Conservation (phyloP, 176 grass and related monocot species). For the Coix lacrymajobi region DNA sequence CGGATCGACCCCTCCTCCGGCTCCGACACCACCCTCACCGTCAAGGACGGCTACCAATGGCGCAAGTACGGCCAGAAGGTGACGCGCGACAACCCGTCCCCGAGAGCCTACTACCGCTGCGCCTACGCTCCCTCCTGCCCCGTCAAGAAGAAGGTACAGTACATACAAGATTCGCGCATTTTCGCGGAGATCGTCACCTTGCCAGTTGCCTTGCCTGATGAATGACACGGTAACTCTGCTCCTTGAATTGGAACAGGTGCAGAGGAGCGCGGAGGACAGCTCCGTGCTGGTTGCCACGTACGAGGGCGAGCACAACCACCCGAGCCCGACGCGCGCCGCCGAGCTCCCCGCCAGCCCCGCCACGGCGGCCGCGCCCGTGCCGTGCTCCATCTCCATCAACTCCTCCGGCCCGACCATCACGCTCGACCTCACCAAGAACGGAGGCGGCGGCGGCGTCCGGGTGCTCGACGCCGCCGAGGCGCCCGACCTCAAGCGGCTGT, state of each 20-base stretch:
- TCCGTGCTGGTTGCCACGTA: slow-evolving; percentile 76
- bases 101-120: slow-evolving; percentile 84
- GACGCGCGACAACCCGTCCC: slow-evolving; percentile 87
- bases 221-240: too few relatives aligned
- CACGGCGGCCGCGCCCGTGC: slow-evolving; percentile 8
- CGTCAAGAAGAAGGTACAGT: slow-evolving; percentile 85
- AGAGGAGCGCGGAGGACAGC: slow-evolving; percentile 81
- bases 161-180: background rate
- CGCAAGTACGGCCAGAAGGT: slow-evolving; percentile 98
- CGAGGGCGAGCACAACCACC: slow-evolving; percentile 93
- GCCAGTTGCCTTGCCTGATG: too few relatives aligned
- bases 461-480: background rate
- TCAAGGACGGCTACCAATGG: slow-evolving; percentile 91
- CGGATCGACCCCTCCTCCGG: slow-evolving; percentile 60
- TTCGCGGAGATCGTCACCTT: background rate
- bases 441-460: background rate
- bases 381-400: slow-evolving; percentile 57
- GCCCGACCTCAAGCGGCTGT: slow-evolving; percentile 32
- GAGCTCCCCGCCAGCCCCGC: background rate
- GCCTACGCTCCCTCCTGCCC: slow-evolving; percentile 78
- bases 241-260: slow-evolving; percentile 40
- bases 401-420: slow-evolving; percentile 63
- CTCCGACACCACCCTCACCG: slow-evolving; percentile 55
- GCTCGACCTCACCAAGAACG: slow-evolving; percentile 53
- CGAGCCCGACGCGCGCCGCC: background rate